These are phyloP conservation scores for Plasmodium gonderi DNA, from an alignment of 169 alveolate species.

Conservation along the genomic window DNA sequence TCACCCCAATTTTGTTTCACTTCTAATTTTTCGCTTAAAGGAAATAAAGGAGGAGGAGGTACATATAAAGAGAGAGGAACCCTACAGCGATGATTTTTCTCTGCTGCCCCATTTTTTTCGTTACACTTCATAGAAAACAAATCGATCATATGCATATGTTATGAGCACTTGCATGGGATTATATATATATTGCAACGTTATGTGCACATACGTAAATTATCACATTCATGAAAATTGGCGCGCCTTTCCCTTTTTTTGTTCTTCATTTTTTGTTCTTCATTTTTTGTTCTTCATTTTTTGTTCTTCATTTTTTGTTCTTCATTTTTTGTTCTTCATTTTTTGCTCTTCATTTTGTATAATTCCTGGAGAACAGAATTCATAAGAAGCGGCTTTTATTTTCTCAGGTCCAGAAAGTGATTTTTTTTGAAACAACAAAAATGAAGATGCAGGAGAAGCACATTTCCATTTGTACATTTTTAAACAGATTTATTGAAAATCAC, in stretches of 20 bases:
- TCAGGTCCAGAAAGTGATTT: slow-evolving; percentile 9
- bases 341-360: no score
- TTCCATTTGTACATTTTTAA: slow-evolving; percentile 54
- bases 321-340: background rate
- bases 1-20: slow-evolving; percentile 59
- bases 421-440: slow-evolving; percentile 1
- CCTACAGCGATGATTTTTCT: background rate
- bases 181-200: no score
- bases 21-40: slow-evolving; percentile 55
- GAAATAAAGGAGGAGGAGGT: slow-evolving; percentile 54
- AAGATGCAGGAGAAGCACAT: slow-evolving; percentile 45
- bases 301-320: background rate
- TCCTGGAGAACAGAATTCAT: background rate
- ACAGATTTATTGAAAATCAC: slow-evolving; percentile 24
- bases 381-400: background rate
- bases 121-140: no score
- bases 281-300: background rate
- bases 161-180: no score
- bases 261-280: background rate
- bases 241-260: background rate
- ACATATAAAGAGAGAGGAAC: background rate
- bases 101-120: no score
- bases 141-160: no score
- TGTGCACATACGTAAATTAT: no score
- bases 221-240: no score